These are phyloP conservation scores for Lolium perenne DNA, from an alignment of 176 grass and related monocot genomes.

Conservation along the genomic window DNA sequence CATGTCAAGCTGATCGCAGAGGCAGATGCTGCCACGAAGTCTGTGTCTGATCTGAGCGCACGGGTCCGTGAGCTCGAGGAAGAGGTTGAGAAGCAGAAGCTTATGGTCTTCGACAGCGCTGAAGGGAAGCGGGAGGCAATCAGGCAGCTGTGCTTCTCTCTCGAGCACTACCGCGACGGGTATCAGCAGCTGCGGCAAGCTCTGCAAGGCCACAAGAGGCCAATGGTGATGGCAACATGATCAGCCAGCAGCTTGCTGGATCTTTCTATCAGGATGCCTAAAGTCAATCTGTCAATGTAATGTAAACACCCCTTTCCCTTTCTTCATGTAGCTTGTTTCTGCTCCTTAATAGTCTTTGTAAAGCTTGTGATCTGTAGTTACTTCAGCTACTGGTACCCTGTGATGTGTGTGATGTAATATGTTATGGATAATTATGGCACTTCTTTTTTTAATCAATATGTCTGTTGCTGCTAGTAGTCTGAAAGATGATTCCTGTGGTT, in stretches of 20 bases:
- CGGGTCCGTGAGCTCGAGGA: constrained; percentile 67
- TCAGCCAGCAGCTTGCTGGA: constrained; percentile 7
- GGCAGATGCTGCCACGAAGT: constrained; percentile 29
- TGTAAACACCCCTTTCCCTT: not conserved
- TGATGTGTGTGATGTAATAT: constrained; percentile 41
- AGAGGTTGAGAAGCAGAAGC: constrained; percentile 74
- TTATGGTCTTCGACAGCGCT: constrained; percentile 57
- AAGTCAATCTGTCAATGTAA: constrained; percentile 28
- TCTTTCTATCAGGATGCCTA: constrained; percentile 20
- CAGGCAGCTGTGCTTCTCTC: constrained; percentile 93
- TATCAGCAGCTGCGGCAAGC: constrained; percentile 77
- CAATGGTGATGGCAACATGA: constrained; percentile 55
- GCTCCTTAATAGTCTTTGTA: not conserved
- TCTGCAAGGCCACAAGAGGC: constrained; percentile 73
- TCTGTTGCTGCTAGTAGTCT: not conserved
- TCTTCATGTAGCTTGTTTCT: not conserved
- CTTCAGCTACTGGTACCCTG: constrained; percentile 4
- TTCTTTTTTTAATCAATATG: not conserved
- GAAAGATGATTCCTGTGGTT: not conserved
- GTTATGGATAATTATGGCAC: not conserved
- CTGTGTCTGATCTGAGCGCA: constrained; percentile 20
- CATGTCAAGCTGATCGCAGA: constrained; percentile 68
- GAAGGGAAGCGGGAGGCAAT: constrained; percentile 92
- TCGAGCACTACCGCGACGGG: constrained; percentile 88
- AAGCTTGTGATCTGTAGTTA: constrained; percentile 16